phyloP scores from a whole-genome alignment of 2,329 filamentous ascomycete genomes.

The Hansfordia pulvinata region DNA sequence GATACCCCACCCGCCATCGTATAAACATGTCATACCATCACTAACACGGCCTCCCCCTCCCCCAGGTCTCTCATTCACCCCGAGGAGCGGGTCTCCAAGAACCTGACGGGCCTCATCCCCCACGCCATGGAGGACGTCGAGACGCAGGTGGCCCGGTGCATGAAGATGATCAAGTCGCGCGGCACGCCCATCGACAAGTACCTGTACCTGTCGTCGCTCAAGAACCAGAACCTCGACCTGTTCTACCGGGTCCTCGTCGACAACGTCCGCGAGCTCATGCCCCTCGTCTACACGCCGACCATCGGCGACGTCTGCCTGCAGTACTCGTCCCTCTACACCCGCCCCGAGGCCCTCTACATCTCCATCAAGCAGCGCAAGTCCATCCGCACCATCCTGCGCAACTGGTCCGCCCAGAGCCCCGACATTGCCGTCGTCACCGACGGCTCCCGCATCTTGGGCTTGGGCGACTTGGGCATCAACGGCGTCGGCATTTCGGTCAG shows the following conservation, averaged over 20 bases:
- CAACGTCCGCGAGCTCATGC: slow-evolving; percentile 66
- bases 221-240: slow-evolving; percentile 63
- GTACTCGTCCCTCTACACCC: slow-evolving; percentile 92
- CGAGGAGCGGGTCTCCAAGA: slow-evolving; percentile 48
- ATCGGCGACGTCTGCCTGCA: slow-evolving; percentile 94
- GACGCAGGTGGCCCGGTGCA: slow-evolving; percentile 50
- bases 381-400: slow-evolving; percentile 74
- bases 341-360: slow-evolving; percentile 90
- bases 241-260: slow-evolving; percentile 75
- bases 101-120: slow-evolving; percentile 52
- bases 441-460: slow-evolving; percentile 80
- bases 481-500: slow-evolving; percentile 90
- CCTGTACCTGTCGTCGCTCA: slow-evolving; percentile 65
- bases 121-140: slow-evolving; percentile 48
- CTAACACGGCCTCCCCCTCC: slow-evolving; percentile 3
- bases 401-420: slow-evolving; percentile 82
- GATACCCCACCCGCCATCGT: too few relatives aligned
- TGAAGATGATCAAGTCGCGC: slow-evolving; percentile 61
- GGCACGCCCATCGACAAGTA: slow-evolving; percentile 68
- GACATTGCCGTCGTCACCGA: slow-evolving; percentile 97
- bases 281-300: slow-evolving; percentile 76
- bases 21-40: slow-evolving; percentile 3
- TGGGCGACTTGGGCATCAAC: slow-evolving; percentile 92
- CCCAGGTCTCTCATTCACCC: slow-evolving; percentile 48
- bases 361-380: slow-evolving; percentile 90